phyloP scores from a whole-genome alignment of 176 grass and related monocot species.

The Chrysopogon serrulatus region DNA sequence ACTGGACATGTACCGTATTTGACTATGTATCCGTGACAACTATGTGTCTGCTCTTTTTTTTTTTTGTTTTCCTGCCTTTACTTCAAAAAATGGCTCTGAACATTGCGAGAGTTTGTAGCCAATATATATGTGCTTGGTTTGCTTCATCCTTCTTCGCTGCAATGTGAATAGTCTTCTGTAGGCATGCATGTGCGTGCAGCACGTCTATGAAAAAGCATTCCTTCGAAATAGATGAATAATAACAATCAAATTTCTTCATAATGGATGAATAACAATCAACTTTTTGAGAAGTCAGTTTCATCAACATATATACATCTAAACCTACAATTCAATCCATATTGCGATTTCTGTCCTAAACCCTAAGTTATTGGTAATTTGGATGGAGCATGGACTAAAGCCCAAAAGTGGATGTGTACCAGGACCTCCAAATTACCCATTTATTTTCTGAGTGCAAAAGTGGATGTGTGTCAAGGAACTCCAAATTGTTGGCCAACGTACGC shows the following conservation, averaged over 20 bases:
- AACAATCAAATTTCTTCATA: not conserved
- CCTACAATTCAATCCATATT: not conserved
- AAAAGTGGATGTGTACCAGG: no score
- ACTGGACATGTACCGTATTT: constrained; percentile 2
- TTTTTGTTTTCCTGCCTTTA: constrained; percentile 1
- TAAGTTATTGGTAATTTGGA: no score
- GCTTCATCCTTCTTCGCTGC: not conserved
- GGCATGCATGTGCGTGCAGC: not conserved
- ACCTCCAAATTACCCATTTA: no score
- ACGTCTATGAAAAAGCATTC: not conserved
- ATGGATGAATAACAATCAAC: no score
- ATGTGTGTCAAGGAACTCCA: no score
- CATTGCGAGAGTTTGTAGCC: not conserved
- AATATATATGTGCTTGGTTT: constrained; percentile 9
- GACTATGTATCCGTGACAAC: not conserved
- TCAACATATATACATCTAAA: not conserved
- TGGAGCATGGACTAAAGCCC: no score
- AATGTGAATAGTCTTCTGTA: not conserved
- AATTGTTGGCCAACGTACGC: no score
- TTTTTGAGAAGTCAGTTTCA: not conserved
- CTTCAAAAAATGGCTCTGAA: constrained; percentile 1
- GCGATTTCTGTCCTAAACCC: no score
- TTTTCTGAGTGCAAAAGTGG: no score
- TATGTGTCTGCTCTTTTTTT: not conserved
- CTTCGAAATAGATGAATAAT: not conserved